These are phyloP conservation scores for Trichoderma koningiopsis DNA, from an alignment of 2,329 filamentous ascomycete species.

Conservation along the genomic window DNA sequence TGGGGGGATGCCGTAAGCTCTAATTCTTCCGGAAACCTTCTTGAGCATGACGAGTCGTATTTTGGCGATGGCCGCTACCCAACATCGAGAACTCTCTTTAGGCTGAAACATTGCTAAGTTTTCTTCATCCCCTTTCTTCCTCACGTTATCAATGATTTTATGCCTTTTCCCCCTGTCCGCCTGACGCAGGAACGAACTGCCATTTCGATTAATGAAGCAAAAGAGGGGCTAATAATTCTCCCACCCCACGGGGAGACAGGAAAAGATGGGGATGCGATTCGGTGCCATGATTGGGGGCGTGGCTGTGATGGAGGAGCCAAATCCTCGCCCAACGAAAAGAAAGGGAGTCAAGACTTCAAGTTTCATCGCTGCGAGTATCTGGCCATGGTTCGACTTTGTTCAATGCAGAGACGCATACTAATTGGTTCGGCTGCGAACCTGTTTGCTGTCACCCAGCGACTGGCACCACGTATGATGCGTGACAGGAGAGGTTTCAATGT, in stretches of 20 bases:
- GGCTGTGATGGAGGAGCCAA: background rate
- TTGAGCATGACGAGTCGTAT: conserved; percentile 2
- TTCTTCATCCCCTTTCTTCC: background rate
- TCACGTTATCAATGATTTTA: background rate
- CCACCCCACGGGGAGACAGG: conserved; percentile 10
- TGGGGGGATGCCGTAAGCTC: conserved; percentile 11
- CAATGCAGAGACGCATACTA: background rate
- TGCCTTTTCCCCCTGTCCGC: background rate
- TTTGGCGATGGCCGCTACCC: background rate
- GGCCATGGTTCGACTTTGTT: background rate
- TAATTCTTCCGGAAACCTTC: conserved; percentile 14
- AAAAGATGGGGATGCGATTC: conserved; percentile 2
- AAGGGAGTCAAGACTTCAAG: background rate
- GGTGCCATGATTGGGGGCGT: conserved; percentile 8
- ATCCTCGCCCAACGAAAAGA: conserved; percentile 1
- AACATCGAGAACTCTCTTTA: background rate
- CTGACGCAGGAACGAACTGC: conserved; percentile 16
- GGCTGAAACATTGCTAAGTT: conserved; percentile 3
- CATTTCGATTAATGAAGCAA: conserved; percentile 10
- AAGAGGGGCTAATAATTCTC: background rate
- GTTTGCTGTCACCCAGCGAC: conserved; percentile 18
- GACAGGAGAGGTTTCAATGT: background rate
- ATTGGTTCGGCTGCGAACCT: conserved; percentile 20
- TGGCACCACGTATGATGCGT: conserved; percentile 22
- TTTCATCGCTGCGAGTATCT: background rate